Evolutionary conservation across 176 grass and related monocot genomes (phyloP).

Genomic region (Phragmites australis): DNA sequence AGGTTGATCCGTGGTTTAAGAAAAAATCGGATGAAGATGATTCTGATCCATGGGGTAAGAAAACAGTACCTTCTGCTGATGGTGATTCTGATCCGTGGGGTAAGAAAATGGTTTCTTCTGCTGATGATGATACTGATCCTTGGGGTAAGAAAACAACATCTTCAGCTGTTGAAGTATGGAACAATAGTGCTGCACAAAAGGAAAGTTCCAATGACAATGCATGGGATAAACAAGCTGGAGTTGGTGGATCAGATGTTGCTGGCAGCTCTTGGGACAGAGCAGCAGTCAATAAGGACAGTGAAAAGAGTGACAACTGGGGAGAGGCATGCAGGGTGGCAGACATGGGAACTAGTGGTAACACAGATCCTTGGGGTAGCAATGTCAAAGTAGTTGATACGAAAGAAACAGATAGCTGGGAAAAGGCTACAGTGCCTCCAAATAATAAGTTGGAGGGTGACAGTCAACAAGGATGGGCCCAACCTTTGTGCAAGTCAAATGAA

Average conservation of each 20-base stretch:
- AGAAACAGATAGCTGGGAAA: slow-evolving; percentile 51
- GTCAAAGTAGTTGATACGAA: slow-evolving; percentile 42
- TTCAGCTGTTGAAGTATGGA: slow-evolving; percentile 42
- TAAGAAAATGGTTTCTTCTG: slow-evolving; percentile 9
- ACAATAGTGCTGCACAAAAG: slow-evolving; percentile 31
- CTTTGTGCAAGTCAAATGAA: slow-evolving; percentile 44
- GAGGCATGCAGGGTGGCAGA: slow-evolving; percentile 18
- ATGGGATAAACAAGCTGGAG: slow-evolving; percentile 46
- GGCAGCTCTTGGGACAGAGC: slow-evolving; percentile 48
- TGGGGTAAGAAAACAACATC: slow-evolving; percentile 52
- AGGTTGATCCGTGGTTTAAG: slow-evolving; percentile 58
- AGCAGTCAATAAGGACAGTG: slow-evolving; percentile 37
- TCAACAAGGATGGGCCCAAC: slow-evolving; percentile 49
- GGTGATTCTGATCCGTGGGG: slow-evolving; percentile 26
- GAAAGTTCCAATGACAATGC: slow-evolving; percentile 29
- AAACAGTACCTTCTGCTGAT: background rate
- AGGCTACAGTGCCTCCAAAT: slow-evolving; percentile 22
- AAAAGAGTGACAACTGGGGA: slow-evolving; percentile 49
- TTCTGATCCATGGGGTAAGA: slow-evolving; percentile 21
- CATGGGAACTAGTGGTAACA: slow-evolving; percentile 28
- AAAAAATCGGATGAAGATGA: slow-evolving; percentile 8
- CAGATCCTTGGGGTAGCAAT: slow-evolving; percentile 59
- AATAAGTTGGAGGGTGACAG: slow-evolving; percentile 33
- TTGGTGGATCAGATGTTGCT: slow-evolving; percentile 46
- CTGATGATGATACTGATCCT: slow-evolving; percentile 42